Base-by-base conservation (phyloP, 805 yeast species). In the Starmerella etchellsii region DNA sequence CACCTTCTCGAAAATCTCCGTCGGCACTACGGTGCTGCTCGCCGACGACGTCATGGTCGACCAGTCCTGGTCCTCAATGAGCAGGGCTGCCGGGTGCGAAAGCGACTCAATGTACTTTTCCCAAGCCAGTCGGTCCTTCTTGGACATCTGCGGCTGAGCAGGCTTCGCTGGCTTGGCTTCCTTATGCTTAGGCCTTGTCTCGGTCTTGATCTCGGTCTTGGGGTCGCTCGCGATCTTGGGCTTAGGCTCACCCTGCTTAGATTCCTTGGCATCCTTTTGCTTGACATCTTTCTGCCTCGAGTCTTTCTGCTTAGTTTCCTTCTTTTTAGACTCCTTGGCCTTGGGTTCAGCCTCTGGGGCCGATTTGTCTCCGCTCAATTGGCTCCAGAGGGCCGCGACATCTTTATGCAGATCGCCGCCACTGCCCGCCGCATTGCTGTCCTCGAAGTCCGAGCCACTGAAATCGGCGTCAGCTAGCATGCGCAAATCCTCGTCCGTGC, bases 401-500 rank as follows among this genome's bases (percentile, higher is more conserved):
- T 54, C 58, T 7, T 27, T 34, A 3, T 42, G 29, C 9, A 50
- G 40, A 10, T 30, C 34, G 24, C 41, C 45, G 13, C 49, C 49
- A 13, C 47, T 56, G 19, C 43, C 28, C n/a, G 16, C 21, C 3
- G 31, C 8, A 7, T 30, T 22, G 7, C 36, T 55, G 13, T 69
- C 50, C 37, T 61, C 67, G 28, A 37, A 44, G 14, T 55, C 59
- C 13, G 55, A 51, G 8, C 51, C 59, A 15, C 54, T 57, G 40
- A 61, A 60, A 40, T 63, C 73, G 3, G 79, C 51, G 14, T 69
- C 80, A 26, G 69, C 68, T 11, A 87, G 51, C 37, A 85, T 60
- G 33, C 71, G 69, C 34, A 87, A 56, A 58, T 85, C 96, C 19
- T 76, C 87, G 50, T 81, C 91, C 14, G 83, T 70, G 18, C 95